Percentiles rank a stretch among this genome's conserved stretches.
Evolutionary conservation across 352 stramenopile species (phyloP).

Genomic region (Salisapilia sapeloensis): DNA sequence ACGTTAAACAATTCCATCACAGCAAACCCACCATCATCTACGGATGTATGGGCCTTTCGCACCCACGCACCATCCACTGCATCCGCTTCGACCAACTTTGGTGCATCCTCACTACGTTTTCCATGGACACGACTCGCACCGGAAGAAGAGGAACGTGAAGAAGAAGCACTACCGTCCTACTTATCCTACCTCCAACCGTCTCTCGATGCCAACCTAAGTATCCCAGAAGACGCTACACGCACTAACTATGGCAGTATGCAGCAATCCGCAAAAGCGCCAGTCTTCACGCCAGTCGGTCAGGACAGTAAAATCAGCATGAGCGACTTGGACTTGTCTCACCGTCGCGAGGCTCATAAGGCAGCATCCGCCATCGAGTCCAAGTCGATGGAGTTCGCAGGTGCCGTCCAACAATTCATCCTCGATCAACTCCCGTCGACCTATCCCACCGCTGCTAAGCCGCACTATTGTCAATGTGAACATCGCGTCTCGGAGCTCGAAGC

Average conservation of each 20-base stretch:
- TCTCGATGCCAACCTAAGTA: no score
- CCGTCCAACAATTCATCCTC: conserved; percentile 32
- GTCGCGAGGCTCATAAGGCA: no score
- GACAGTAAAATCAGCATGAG: no score
- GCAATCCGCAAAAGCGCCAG: no score
- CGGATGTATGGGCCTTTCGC: no score
- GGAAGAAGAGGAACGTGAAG: conserved; percentile 48
- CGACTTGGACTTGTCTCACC: no score
- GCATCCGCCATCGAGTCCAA: conserved; percentile 41
- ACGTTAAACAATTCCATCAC: no score
- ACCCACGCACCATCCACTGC: not conserved
- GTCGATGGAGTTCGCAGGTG: conserved; percentile 33
- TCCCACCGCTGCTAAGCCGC: no score
- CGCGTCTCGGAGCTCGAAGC: conserved; percentile 34
- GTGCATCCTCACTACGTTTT: conserved; percentile 6
- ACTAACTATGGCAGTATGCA: no score
- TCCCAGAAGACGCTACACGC: no score
- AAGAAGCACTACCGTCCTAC: conserved; percentile 54
- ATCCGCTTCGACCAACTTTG: not conserved
- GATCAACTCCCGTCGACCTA: conserved; percentile 12
- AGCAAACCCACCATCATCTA: no score
- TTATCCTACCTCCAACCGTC: conserved; percentile 41
- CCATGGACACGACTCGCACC: conserved; percentile 50
- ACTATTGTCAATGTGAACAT: conserved; percentile 26
- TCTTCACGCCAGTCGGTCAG: no score